Evolutionary conservation across 768 basidiomycete genomes (phyloP).

Genomic region (Boletus tomentosulus): DNA sequence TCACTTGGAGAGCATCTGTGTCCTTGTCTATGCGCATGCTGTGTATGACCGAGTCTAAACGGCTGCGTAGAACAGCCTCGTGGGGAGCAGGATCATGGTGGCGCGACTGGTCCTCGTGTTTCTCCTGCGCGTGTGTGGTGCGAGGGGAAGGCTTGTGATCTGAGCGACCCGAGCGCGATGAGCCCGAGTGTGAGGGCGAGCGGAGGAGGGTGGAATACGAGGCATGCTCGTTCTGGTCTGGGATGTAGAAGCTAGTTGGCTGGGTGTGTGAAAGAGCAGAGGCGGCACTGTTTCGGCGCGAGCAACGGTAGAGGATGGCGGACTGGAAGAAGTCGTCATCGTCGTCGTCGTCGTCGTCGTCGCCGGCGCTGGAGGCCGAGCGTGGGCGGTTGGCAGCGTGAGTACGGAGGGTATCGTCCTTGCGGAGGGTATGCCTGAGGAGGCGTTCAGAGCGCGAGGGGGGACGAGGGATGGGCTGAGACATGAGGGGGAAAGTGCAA

Average conservation of each 20-base stretch:
- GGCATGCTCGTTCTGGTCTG: slow-evolving; percentile 29
- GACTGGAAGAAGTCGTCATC: slow-evolving; percentile 29
- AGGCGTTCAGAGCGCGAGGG: slow-evolving; percentile 53
- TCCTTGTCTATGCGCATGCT: slow-evolving; percentile 27
- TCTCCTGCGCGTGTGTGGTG: slow-evolving; percentile 13
- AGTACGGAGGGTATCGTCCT: slow-evolving; percentile 39
- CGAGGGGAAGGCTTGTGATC: slow-evolving; percentile 14
- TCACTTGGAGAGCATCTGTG: slow-evolving; percentile 19
- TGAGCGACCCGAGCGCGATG: slow-evolving; percentile 24
- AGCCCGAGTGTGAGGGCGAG: slow-evolving; percentile 26
- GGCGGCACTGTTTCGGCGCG: slow-evolving; percentile 18
- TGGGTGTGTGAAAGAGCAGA: slow-evolving; percentile 12
- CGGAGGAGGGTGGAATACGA: slow-evolving; percentile 23
- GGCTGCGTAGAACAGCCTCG: slow-evolving; percentile 49
- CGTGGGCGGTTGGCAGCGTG: slow-evolving; percentile 20
- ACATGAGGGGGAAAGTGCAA: slow-evolving; percentile 12
- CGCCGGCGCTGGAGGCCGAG: slow-evolving; percentile 23
- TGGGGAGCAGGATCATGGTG: slow-evolving; percentile 38
- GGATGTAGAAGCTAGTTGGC: slow-evolving; percentile 27
- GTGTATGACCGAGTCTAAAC: slow-evolving; percentile 50
- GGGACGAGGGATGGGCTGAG: slow-evolving; percentile 29
- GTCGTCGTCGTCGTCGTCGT: slow-evolving; percentile 23
- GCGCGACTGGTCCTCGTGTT: slow-evolving; percentile 18
- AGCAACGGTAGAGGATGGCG: slow-evolving; percentile 23
- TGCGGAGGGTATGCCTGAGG: slow-evolving; percentile 53